Base-by-base conservation (phyloP, 495 filamentous ascomycete genomes). In the Tetracladium marchalianum region DNA sequence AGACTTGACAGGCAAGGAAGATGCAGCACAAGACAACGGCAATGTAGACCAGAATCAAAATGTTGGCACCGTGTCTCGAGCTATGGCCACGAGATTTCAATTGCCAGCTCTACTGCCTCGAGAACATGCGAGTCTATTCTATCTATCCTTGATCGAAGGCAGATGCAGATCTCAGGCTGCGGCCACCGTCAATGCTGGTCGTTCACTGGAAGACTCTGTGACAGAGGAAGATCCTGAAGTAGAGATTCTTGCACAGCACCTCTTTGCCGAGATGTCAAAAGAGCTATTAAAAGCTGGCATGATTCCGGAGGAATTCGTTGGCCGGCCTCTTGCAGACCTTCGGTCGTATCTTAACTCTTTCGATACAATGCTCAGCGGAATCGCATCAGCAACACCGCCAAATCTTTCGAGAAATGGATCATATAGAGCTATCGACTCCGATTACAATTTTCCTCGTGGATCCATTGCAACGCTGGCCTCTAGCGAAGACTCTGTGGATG, bases 61-160 rank as follows among this genome's bases (percentile, higher is more conserved):
- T 16, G 41, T 17, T 47, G 37, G 42, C n/a, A 22, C 40, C 15
- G 11, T 58, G 17, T 39, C 39, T n/a, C 11, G 43, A 32, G 13
- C 39, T 17, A 18, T 15, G 4, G 41, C 13, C 9, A 33, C 40
- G 4, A 38, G 31, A 17, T 34, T 49, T 12, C 49, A 31, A 33
- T 32, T 50, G 16, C 41, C 56, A 11, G 51, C 43, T 39, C 24
- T 46, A n/a, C 43, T 42, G 41, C 42, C 49, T 11, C 47, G 52
- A 10, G 44, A 60, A 31, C 50, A 52, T 38, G 45, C 49, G 10
- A 49, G 11, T 19, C 15, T 57, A 0, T 57, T 60, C 24, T 53
- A 50, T 34, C 47, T 60, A 17, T 57, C 57, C 17, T 34, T 60
- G 35, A 57, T 60, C 5, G 57, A 57, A 40, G 54, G 51, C 13